phyloP scores from a whole-genome alignment of 2,329 filamentous ascomycete genomes.

The Atkinsonella texensis region DNA sequence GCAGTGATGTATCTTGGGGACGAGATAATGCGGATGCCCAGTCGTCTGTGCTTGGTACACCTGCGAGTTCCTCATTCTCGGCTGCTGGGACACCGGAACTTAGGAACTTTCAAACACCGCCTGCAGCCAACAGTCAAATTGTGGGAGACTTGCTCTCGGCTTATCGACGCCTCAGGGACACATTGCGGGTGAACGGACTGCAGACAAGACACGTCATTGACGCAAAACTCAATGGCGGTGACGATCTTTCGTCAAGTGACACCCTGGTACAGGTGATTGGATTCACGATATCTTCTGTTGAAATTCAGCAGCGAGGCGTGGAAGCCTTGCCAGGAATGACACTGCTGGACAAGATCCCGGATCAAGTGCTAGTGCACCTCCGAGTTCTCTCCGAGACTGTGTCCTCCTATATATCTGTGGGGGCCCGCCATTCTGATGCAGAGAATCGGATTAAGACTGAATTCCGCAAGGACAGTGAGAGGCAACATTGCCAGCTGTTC shows the following conservation, averaged over 20 bases:
- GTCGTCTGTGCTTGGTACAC: conserved; percentile 23
- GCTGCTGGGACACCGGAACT: conserved; percentile 17
- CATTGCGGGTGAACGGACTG: conserved; percentile 43
- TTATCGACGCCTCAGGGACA: conserved; percentile 49
- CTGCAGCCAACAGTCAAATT: conserved; percentile 13
- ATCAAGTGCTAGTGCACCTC: conserved; percentile 73
- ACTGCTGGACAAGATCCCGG: conserved; percentile 71
- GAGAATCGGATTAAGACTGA: conserved; percentile 53
- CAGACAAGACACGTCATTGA: conserved; percentile 24
- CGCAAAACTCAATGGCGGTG: conserved; percentile 17
- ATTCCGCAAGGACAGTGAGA: conserved; percentile 53
- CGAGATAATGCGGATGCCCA: conserved; percentile 21
- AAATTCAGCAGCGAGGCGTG: conserved; percentile 83
- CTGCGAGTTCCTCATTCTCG: conserved; percentile 31
- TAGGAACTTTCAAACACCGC: conserved; percentile 7
- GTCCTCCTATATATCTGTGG: conserved; percentile 70
- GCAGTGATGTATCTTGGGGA: conserved; percentile 29
- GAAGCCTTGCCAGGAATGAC: conserved; percentile 62
- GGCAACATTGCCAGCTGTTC: conserved; percentile 68
- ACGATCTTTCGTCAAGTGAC: conserved; percentile 43
- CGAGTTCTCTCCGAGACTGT: conserved; percentile 82
- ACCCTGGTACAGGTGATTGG: conserved; percentile 57
- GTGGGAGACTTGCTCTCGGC: conserved; percentile 45
- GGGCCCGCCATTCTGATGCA: conserved; percentile 49
- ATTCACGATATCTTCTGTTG: conserved; percentile 74